Percentiles rank a stretch among this genome's conserved stretches.
phyloP scores from a whole-genome alignment of 169 alveolate genomes.

The Ichthyophthirius multifiliis region DNA sequence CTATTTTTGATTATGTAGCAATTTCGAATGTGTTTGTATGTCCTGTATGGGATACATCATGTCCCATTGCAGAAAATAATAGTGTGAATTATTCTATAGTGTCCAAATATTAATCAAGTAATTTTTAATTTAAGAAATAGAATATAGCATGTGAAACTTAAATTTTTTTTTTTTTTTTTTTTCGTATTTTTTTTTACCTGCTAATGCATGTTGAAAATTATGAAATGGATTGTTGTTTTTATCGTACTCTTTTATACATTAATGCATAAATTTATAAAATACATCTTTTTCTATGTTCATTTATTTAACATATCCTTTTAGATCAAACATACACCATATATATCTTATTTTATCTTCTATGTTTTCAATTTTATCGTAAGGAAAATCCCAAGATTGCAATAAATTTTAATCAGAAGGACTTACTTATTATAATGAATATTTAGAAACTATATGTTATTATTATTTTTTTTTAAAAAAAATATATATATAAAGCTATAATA shows the following conservation, averaged over 20 bases:
- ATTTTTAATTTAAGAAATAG: constrained; percentile 17
- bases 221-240: constrained; percentile 35
- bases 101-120: constrained; percentile 15
- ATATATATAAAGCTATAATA: too few relatives aligned
- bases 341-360: constrained; percentile 11
- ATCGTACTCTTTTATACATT: constrained; percentile 15
- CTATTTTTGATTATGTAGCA: constrained; percentile 36
- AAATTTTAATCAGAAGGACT: too few relatives aligned
- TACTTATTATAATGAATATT: too few relatives aligned
- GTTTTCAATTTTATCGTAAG: neutral
- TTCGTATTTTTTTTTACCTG: too few relatives aligned
- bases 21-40: constrained; percentile 44
- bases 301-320: constrained; percentile 8
- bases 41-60: constrained; percentile 44
- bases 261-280: constrained; percentile 17
- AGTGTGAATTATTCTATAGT: constrained; percentile 20
- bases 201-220: constrained; percentile 38
- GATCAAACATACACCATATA: constrained; percentile 26
- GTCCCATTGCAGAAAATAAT: constrained; percentile 25
- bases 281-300: constrained; percentile 17
- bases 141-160: constrained; percentile 27
- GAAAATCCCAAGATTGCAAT: constrained; percentile 15
- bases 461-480: too few relatives aligned
- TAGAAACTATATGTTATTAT: too few relatives aligned
- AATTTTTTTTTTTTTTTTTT: too few relatives aligned